A percentile compares a stretch with the other conserved stretches of the same genome.
Evolutionary conservation across 2,329 filamentous ascomycete species (phyloP).

Genomic region (Sclerotinia glacialis): DNA sequence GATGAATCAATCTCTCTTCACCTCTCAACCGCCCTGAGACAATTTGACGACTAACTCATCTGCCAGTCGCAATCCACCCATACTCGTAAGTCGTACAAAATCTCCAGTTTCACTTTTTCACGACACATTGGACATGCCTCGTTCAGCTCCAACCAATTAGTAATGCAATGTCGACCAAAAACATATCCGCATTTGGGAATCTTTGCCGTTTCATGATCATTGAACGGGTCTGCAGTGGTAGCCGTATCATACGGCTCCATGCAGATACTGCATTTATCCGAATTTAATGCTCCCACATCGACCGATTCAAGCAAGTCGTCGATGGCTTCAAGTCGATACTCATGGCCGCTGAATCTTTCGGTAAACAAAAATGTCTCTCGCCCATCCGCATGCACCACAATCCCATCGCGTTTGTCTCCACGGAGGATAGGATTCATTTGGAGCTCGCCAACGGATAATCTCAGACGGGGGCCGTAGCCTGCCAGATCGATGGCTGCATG

Average conservation of each 20-base stretch:
- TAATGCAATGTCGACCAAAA: neutral
- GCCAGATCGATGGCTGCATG: neutral
- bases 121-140: slow-evolving; percentile 7
- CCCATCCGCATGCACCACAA: neutral
- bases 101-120: neutral
- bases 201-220: neutral
- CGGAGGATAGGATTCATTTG: no score
- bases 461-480: neutral
- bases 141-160: neutral
- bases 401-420: neutral
- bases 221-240: no score
- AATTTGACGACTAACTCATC: no score
- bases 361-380: neutral
- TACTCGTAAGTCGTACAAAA: neutral
- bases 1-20: no score
- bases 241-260: neutral
- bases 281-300: neutral
- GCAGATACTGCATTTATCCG: neutral
- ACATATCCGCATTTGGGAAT: slow-evolving; percentile 1
- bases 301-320: accelerated
- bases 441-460: neutral
- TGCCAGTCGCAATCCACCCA: neutral
- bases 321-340: neutral
- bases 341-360: no score
- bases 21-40: no score